Conservation (phyloP, 2,329 filamentous ascomycete species). For the Madurella fahalii region DNA sequence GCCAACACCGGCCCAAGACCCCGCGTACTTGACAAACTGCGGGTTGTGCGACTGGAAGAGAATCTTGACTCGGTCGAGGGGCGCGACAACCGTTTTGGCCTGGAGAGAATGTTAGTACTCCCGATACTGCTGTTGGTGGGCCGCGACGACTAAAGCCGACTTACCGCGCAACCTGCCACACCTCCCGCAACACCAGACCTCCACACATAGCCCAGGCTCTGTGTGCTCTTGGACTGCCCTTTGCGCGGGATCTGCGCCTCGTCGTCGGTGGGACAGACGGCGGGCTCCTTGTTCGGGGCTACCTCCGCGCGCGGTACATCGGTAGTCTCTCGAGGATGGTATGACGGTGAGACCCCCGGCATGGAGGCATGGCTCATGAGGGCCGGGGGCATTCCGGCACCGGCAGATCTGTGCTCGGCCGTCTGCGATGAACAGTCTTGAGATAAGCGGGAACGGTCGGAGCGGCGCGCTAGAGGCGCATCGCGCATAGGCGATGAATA, state of each 20-base stretch:
- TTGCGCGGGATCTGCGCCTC: conserved; percentile 45
- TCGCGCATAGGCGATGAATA: not conserved
- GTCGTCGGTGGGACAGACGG: conserved; percentile 49
- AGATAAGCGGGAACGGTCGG: not conserved
- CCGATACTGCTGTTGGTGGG: not conserved
- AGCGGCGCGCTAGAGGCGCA: conserved; percentile 13
- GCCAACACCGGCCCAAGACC: conserved; percentile 81
- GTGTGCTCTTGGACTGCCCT: conserved; percentile 55
- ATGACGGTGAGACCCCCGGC: conserved; percentile 47
- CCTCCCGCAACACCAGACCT: conserved; percentile 84
- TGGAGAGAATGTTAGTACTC: conserved; percentile 36
- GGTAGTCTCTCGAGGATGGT: conserved; percentile 32
- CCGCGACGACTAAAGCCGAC: conserved; percentile 31
- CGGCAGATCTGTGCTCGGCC: conserved; percentile 11
- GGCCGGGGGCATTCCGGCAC: conserved; percentile 51
- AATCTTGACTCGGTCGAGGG: conserved; percentile 96
- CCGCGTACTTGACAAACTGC: conserved; percentile 87
- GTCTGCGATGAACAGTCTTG: conserved; percentile 11
- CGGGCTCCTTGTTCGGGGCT: conserved; percentile 33
- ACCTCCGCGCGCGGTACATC: conserved; percentile 24
- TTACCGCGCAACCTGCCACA: conserved; percentile 84
- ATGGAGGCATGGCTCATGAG: conserved; percentile 56
- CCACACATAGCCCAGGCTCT: conserved; percentile 78
- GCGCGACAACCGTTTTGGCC: conserved; percentile 94
- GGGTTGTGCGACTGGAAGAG: conserved; percentile 95